These are phyloP conservation scores for Andrographis paniculata DNA, from an alignment of 305 asterid genomes.

Conservation along the genomic window DNA sequence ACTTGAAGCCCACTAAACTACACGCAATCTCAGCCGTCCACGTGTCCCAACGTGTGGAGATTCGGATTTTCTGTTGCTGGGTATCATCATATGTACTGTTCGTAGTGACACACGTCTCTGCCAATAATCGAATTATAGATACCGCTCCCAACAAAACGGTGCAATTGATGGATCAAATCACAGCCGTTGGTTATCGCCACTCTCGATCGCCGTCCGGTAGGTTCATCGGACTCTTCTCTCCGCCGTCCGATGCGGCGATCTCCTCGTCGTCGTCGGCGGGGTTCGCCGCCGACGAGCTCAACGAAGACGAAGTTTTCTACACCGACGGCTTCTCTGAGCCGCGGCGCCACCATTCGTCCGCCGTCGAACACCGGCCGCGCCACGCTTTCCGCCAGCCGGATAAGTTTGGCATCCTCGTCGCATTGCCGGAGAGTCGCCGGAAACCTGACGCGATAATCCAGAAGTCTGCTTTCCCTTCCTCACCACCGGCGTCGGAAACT, in stretches of 20 bases:
- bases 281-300: constrained; percentile 46
- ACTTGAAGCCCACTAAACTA: constrained; percentile 11
- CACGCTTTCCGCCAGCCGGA: constrained; percentile 32
- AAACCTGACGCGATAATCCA: constrained; percentile 28
- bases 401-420: constrained; percentile 66
- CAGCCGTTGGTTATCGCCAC: constrained; percentile 33
- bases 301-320: constrained; percentile 68
- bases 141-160: constrained; percentile 11
- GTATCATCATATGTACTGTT: no score
- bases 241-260: constrained; percentile 24
- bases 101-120: no score
- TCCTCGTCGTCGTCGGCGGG: constrained; percentile 9
- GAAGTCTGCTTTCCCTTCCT: constrained; percentile 36
- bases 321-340: constrained; percentile 35
- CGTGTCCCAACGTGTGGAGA: no score
- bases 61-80: no score
- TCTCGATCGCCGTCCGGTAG: constrained; percentile 58
- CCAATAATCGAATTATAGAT: no score
- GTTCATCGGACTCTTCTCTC: constrained; percentile 55
- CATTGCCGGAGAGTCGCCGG: constrained; percentile 36
- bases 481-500: no score
- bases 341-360: constrained; percentile 16
- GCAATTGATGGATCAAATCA: constrained; percentile 36
- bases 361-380: constrained; percentile 17
- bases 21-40: not conserved